A percentile compares a stretch with the other conserved stretches of the same genome.
These are phyloP conservation scores for Blastobotrys proliferans DNA, from an alignment of 1,139 yeast species.

Conservation along the genomic window DNA sequence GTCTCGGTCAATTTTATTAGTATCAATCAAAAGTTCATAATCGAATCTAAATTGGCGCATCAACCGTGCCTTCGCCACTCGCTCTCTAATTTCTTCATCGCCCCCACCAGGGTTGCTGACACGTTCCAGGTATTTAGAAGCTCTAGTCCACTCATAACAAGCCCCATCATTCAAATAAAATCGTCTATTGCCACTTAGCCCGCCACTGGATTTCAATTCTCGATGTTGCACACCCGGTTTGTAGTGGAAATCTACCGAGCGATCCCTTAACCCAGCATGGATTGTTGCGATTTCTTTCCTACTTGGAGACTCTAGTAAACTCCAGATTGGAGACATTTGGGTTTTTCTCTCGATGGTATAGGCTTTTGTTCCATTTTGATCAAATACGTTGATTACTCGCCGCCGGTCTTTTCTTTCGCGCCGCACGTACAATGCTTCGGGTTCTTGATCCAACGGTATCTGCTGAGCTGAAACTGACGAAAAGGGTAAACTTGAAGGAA, in stretches of 20 bases:
- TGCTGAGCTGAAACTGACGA: slow-evolving; percentile 13
- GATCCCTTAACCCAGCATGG: slow-evolving; percentile 45
- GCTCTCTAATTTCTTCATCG: slow-evolving; percentile 49
- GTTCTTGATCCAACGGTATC: slow-evolving; percentile 31
- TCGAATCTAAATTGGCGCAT: slow-evolving; percentile 59
- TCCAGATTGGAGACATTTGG: slow-evolving; percentile 51
- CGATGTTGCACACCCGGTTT: slow-evolving; percentile 47
- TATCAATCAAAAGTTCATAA: slow-evolving; percentile 54
- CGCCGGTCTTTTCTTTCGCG: slow-evolving; percentile 47
- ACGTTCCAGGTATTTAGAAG: slow-evolving; percentile 48
- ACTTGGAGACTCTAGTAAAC: slow-evolving; percentile 43
- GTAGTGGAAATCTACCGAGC: slow-evolving; percentile 49
- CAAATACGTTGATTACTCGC: slow-evolving; percentile 48
- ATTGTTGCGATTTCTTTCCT: slow-evolving; percentile 50
- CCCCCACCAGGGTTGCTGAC: slow-evolving; percentile 52
- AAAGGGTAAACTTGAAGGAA: slow-evolving; percentile 4
- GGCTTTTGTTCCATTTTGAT: slow-evolving; percentile 41
- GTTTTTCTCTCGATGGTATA: slow-evolving; percentile 52
- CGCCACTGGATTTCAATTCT: slow-evolving; percentile 19
- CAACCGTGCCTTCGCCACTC: slow-evolving; percentile 52
- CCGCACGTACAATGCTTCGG: slow-evolving; percentile 45
- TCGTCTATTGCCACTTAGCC: slow-evolving; percentile 33
- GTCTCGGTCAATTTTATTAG: slow-evolving; percentile 43
- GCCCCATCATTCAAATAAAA: slow-evolving; percentile 52
- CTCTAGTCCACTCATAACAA: slow-evolving; percentile 52